A percentile compares a stretch with the other conserved stretches of the same genome.
phyloP scores from a whole-genome alignment of 129 eudicot genomes.

The Flaveria brownii region DNA sequence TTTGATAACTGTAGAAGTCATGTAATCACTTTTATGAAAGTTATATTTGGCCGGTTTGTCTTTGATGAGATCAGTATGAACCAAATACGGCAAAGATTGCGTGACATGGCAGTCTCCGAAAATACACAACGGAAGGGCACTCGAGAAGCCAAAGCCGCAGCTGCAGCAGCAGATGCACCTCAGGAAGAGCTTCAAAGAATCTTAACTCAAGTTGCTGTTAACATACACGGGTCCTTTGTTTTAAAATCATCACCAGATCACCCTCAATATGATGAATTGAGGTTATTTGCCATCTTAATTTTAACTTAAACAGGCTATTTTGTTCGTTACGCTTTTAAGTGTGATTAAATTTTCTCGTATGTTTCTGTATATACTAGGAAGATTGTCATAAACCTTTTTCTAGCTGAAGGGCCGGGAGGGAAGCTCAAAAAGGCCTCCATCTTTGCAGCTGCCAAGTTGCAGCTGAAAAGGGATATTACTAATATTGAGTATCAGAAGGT shows the following conservation, averaged over 20 bases:
- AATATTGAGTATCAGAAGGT: conserved; percentile 66
- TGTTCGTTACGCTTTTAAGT: conserved; percentile 6
- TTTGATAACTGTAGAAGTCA: not conserved
- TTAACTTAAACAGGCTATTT: not conserved
- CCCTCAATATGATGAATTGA: conserved; percentile 61
- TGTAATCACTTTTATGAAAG: not conserved
- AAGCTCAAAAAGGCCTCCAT: conserved; percentile 76
- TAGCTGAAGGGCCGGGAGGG: conserved; percentile 69
- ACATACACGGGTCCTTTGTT: conserved; percentile 72
- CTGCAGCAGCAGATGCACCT: conserved; percentile 60
- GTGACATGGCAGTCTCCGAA: conserved; percentile 61
- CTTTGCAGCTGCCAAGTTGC: conserved; percentile 62
- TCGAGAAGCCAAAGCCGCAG: conserved; percentile 56
- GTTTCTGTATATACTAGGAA: conserved; percentile 44
- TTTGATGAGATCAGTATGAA: conserved; percentile 49
- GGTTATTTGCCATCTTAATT: conserved; percentile 42
- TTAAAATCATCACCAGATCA: conserved; percentile 65
- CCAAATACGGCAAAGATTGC: conserved; percentile 61
- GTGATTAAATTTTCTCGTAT: not conserved
- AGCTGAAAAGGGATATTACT: conserved; percentile 55
- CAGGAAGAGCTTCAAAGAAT: conserved; percentile 58
- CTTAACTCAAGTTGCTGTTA: conserved; percentile 59
- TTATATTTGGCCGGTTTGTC: not conserved
- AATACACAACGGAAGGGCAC: conserved; percentile 37
- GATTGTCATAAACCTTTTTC: conserved; percentile 67